Base-by-base conservation (phyloP, 1,284 basidiomycete genomes). In the Thelephora terrestris region DNA sequence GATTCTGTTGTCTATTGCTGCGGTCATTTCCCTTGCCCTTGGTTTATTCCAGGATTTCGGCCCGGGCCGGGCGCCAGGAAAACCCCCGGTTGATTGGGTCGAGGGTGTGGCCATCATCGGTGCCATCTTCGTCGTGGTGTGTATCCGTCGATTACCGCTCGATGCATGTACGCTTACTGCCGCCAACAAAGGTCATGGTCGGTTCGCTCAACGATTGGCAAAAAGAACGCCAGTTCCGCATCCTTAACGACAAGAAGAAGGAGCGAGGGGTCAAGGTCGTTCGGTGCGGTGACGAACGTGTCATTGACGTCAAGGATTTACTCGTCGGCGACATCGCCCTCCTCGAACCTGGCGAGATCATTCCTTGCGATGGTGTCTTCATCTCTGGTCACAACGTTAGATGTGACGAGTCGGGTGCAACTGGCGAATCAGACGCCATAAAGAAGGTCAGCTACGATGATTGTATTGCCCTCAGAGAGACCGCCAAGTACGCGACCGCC, bases 31-130 rank as follows among this genome's bases (percentile, higher is more conserved):
- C 4, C 75, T 99, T 40, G 92, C 92, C 7, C 80, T 99, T 18
- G 95, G 96, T 47, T 69, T 99, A 37, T n/a, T n/a, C n/a, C n/a
- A n/a, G n/a, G n/a, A n/a, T n/a, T 97, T 97, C 69, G 93, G 91
- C 12, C 79, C 83, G 0, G 64, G 75, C 0, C 75, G 78, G 5
- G 65, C 78, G 12, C 56, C 64, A 3, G 79, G 74, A 39, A 68
- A 81, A 39, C 79, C 89, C 16, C 76, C 75, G 14, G 86, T 89
- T 2, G 94, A 99, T 60, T 99, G 95, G 94, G 92, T 99, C 4
- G 95, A 99, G 69, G 96, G 96, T 59, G 91, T 99, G 12, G 92
- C 96, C 6, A 99, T 99, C 61, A 80, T 96, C 57, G 78, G 93
- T 48, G 96, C 96, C 5, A 81, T 91, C 47, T 54, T 78, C 45